Evolutionary conservation across 148 eudicot genomes (phyloP), one percentile per base, ranked within the genome.

Genomic region (Nepenthes gracilis): DNA sequence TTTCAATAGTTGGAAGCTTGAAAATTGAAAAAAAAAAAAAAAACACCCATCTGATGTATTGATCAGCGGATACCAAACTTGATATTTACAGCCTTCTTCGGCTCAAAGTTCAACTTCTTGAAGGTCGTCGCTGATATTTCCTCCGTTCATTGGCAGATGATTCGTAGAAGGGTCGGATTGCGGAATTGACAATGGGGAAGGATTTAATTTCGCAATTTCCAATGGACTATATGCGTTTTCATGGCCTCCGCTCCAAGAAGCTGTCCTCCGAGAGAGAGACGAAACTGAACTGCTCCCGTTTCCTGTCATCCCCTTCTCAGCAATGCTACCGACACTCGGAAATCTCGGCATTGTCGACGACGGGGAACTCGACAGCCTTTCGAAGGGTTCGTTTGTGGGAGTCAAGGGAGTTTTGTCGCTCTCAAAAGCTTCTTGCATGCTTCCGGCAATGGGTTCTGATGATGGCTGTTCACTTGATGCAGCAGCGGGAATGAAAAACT

Each of bases 41-140:
- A 23, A 23, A 23, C 23, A 23, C 23, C 23, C 23, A 23, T 0
- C 23, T 23, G 23, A 23, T 23, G 23, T 23, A 23, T 15, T 48
- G 51, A 59, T 60, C 65, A 68, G 37, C n/a, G 23, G 64, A 60
- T 32, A 64, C 77, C 72, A 77, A 73, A 67, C 64, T 73, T 70
- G 69, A 66, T 73, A 73, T 66, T 23, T 65, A 77, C 81, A 77
- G 23, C 56, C 68, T 37, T 48, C 63, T 13, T 15, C 12, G 51
- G 32, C 61, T 80, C 72, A 92, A 53, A 88, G 88, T 64, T 92
- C 85, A 32, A 92, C 98, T 71, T 92, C 96, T n/a, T 88, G 88
- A 58, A 88, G 85, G 50, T 92, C 94, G 13, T 83, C 93, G 53
- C 82, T 82, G 59, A 70, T 74, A 69, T 74, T 75, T 71, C 85